Percentiles rank a stretch among this genome's conserved stretches.
Evolutionary conservation across 2,329 filamentous ascomycete species (phyloP).

Genomic region (Balansia obtecta): DNA sequence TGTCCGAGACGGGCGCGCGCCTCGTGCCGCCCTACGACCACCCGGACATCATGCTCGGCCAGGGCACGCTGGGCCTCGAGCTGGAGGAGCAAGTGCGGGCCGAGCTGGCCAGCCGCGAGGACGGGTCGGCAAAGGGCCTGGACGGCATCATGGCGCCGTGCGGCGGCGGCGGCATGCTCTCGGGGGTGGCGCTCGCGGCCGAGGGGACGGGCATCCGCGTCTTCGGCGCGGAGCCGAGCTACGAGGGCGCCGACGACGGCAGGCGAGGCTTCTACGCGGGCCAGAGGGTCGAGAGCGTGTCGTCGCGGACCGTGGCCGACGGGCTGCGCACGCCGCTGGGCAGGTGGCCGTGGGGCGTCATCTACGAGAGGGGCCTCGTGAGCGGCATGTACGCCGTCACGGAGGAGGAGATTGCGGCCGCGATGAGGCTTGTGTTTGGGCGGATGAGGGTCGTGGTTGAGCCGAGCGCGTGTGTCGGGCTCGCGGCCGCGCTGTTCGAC

Average conservation of each 20-base stretch:
- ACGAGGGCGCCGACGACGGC: slow-evolving; percentile 75
- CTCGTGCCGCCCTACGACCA: slow-evolving; percentile 89
- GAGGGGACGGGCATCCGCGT: slow-evolving; percentile 60
- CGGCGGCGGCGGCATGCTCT: slow-evolving; percentile 80
- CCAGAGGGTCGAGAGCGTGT: slow-evolving; percentile 53
- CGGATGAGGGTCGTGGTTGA: slow-evolving; percentile 85
- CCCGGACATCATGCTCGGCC: slow-evolving; percentile 79
- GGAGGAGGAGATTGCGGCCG: slow-evolving; percentile 69
- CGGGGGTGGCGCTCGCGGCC: slow-evolving; percentile 67
- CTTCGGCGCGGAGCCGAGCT: slow-evolving; percentile 77
- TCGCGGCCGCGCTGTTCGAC: slow-evolving; percentile 75
- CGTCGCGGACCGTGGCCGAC: slow-evolving; percentile 74
- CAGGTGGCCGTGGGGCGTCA: slow-evolving; percentile 60
- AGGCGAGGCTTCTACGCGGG: slow-evolving; percentile 55
- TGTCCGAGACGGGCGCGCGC: slow-evolving; percentile 59
- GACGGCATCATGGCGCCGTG: slow-evolving; percentile 71
- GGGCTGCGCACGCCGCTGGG: slow-evolving; percentile 79
- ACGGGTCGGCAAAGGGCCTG: slow-evolving; percentile 21
- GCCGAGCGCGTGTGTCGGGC: slow-evolving; percentile 71
- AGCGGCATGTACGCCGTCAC: slow-evolving; percentile 57
- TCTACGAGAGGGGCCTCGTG: slow-evolving; percentile 61
- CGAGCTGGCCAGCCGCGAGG: slow-evolving; percentile 31
- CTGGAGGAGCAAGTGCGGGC: slow-evolving; percentile 62
- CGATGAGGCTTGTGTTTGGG: slow-evolving; percentile 71
- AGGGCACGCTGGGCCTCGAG: slow-evolving; percentile 83